Base-by-base conservation (phyloP, 305 asterid species). In the Plantago lanceolata region DNA sequence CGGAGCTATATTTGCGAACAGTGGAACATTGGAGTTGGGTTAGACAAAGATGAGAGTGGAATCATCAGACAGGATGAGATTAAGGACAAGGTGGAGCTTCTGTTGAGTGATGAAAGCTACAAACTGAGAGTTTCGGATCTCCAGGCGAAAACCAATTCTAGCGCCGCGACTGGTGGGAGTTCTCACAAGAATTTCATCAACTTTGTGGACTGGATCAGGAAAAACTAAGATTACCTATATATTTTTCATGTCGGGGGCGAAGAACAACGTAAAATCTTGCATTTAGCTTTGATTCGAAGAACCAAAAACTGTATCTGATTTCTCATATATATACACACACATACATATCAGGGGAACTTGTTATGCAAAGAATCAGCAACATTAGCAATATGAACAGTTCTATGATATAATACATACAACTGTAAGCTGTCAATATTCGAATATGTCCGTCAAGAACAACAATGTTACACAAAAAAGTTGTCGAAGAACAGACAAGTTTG, bases 21-120 rank as follows among this genome's bases (percentile, higher is more conserved):
- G 8, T 84, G 94, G 90, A 61, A 67, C 55, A 72, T 82, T 16
- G 94, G 94, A 45, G 2, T 82, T 51, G 75, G 82, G 4, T 68
- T 83, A 2, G 61, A 73, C 8, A 70, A 64, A 56, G 80, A 81
- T 72, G 81, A 63, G 43, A 59, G 28, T 17, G 90, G 85, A 16
- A 75, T 80, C 48, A 73, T 83, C 11, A 65, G 56, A 24, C 56
- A 64, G 44, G 77, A 70, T 9, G 86, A 86, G 54, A 75, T 83
- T 9, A 57, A 57, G 67, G 71, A 68, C 35, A 84, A 84, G 77
- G 68, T 75, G 62, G 73, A 78, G 2, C 51, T 66, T 48, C 53
- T 86, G n/a, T 57, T 80, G 16, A 48, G 21, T 14, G 83, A 75
- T 31, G 28, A 28, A 58, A 54, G 45, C 1, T 84, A 53, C 45